Conservation (phyloP, 805 yeast genomes). For the Lachancea waltii region DNA sequence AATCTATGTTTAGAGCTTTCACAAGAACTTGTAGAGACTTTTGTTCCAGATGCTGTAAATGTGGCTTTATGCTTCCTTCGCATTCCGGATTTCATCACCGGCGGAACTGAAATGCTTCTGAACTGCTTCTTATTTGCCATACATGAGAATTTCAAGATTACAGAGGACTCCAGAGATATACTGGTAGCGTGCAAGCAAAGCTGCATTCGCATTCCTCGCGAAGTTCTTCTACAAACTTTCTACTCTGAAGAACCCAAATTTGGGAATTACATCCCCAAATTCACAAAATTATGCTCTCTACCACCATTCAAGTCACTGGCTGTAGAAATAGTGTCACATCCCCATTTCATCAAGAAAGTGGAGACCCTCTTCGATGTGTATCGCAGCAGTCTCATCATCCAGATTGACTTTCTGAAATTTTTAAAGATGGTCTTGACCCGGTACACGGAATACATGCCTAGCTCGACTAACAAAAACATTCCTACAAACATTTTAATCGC, state of each 20-base stretch:
- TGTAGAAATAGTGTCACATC: constrained; percentile 14
- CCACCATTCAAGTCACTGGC: constrained; percentile 18
- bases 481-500: constrained; percentile 3
- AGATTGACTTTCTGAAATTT: constrained; percentile 31
- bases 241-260: constrained; percentile 18
- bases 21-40: constrained; percentile 4
- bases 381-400: constrained; percentile 29
- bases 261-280: constrained; percentile 23
- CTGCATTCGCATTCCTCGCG: constrained; percentile 2
- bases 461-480: constrained; percentile 4
- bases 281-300: constrained; percentile 23
- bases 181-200: background rate
- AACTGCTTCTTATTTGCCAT: constrained; percentile 21
- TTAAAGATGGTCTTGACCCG: constrained; percentile 24
- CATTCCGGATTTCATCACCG: constrained; percentile 13
- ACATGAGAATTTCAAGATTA: constrained; percentile 12
- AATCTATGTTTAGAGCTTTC: constrained; percentile 10
- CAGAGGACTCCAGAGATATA: constrained; percentile 6
- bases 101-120: constrained; percentile 20
- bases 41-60: constrained; percentile 6
- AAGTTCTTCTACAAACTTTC: constrained; percentile 7
- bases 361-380: constrained; percentile 24
- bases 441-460: constrained; percentile 15
- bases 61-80: constrained; percentile 8
- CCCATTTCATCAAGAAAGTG: constrained; percentile 17